Evolutionary conservation across 495 filamentous ascomycete genomes (phyloP), one percentile per base, ranked within the genome.

Genomic region (Hyaloscypha finlandica): DNA sequence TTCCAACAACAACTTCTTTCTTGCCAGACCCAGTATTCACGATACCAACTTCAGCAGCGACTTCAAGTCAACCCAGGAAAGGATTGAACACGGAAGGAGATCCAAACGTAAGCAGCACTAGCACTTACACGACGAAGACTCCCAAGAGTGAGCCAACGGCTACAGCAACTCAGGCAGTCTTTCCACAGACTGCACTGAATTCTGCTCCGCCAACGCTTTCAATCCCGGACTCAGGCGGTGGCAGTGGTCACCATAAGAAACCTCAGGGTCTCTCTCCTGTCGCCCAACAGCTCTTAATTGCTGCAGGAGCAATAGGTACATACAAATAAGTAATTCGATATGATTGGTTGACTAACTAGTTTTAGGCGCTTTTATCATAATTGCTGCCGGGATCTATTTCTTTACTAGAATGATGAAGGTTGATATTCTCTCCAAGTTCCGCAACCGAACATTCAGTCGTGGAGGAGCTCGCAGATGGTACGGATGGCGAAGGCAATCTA

Each of bases 281-380:
- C 57, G 74, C 76, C 8, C 78, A 85, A 67, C 77, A 77, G 35
- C 68, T 79, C 19, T 65, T 84, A 62, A 77, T 85, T 64, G 81
- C 81, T 33, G 77, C 77, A 14, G 81, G 82, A 20, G 74, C 81
- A 20, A 84, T 85, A 65, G 81, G 83, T 85, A 74, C 70, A 76
- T 70, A 20, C 31, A 22, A 25, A 30, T n/a, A 20, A 14, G 16
- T 31, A 39, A 52, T 32, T 45, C n/a, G 0, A 25, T 4, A 52
- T 61, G 4, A 63, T 22, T n/a, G 29, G 2, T 16, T 16, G 58
- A 14, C 61, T 59, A 25, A 67, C 29, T 37, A 35, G 20, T 45
- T 52, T n/a, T 42, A 74, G 71, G 69, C 33, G 68, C 63, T 19
- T 71, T 71, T 45, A 68, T 71, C 31, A 71, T 74, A 11, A 19